Conservation (phyloP, 2,329 filamentous ascomycete species). For the Fusarium fracticaudum region DNA sequence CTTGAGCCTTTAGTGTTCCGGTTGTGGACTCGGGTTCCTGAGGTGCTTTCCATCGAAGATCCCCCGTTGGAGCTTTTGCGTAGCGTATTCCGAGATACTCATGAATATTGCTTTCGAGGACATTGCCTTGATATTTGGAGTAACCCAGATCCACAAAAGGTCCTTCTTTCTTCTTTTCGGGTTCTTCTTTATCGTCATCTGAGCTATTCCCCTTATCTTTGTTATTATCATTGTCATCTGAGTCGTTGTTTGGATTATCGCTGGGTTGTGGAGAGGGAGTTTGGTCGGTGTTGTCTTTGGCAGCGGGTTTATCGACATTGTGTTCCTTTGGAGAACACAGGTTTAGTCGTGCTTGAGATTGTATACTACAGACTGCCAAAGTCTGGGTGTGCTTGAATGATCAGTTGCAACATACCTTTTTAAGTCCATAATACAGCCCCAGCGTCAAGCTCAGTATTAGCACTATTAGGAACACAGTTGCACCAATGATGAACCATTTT, state of each 20-base stretch:
- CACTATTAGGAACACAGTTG: not conserved
- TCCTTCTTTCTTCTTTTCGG: not conserved
- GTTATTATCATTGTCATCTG: not conserved
- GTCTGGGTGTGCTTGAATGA: not conserved
- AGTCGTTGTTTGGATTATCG: not conserved
- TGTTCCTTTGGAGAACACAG: conserved; percentile 11
- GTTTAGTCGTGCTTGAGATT: conserved; percentile 1
- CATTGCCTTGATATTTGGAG: conserved; percentile 54
- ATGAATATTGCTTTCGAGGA: conserved; percentile 51
- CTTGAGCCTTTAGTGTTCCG: conserved; percentile 49
- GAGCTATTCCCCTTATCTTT: not conserved
- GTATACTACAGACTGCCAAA: not conserved
- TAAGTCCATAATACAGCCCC: conserved; percentile 36
- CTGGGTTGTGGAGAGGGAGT: not conserved
- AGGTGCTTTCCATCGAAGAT: conserved; percentile 62
- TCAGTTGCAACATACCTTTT: conserved; percentile 20
- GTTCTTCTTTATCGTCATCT: not conserved
- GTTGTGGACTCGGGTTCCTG: conserved; percentile 50
- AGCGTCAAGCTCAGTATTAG: conserved; percentile 27
- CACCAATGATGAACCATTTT: conserved; percentile 24
- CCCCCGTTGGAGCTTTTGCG: conserved; percentile 60
- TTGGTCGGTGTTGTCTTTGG: not conserved
- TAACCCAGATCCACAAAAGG: conserved; percentile 54
- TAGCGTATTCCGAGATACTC: conserved; percentile 62
- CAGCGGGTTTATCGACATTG: not conserved